Evolutionary conservation across 1,284 basidiomycete species (phyloP), one percentile per base, ranked within the genome.

Genomic region (Papiliotrema laurentii): DNA sequence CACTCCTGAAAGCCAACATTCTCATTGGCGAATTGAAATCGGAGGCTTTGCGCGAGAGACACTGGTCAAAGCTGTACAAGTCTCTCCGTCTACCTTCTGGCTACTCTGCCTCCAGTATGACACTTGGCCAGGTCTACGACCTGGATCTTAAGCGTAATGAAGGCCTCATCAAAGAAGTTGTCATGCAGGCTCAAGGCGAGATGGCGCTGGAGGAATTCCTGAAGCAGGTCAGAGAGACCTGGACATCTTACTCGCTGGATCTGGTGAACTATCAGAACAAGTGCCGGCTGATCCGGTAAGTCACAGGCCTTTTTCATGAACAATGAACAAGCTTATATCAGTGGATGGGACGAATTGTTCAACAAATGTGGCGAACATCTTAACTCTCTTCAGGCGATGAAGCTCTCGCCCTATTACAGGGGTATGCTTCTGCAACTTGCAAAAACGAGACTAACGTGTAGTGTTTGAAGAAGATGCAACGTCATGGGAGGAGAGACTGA

Each of bases 201-300:
- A 90, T 92, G 89, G 89, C 89, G 11, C 79, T 92, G 19, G 90
- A 94, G 68, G 90, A 93, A 66, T 94, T 91, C 68, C 84, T 94
- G 69, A 88, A 88, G 58, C 87, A 94, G 73, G 92, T 97, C 64
- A 91, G 92, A 71, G 96, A 98, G 74, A 87, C 83, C 2, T 99
- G 96, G 96, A 89, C 89, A 1, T 91, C 82, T 62, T 98, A 97
- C 72, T 87, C 90, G 3, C 81, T 99, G 43, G 96, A 98, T 57
- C 79, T 99, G 42, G 89, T 97, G 63, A 94, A 97, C 70, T 98
- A 98, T 68, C 96, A 98, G 78, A 97, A 94, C 75, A 97, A 94
- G 73, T 97, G 93, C 63, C 84, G 94, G 40, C 80, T 99, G 30
- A 97, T 99, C 61, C 83, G 85, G 86, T 87, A 64, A 26, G 77